Percentiles rank a stretch among this genome's conserved stretches.
These are phyloP conservation scores for Neopestalotiopsis rosae DNA, from an alignment of 2,329 filamentous ascomycete species.

Conservation along the genomic window DNA sequence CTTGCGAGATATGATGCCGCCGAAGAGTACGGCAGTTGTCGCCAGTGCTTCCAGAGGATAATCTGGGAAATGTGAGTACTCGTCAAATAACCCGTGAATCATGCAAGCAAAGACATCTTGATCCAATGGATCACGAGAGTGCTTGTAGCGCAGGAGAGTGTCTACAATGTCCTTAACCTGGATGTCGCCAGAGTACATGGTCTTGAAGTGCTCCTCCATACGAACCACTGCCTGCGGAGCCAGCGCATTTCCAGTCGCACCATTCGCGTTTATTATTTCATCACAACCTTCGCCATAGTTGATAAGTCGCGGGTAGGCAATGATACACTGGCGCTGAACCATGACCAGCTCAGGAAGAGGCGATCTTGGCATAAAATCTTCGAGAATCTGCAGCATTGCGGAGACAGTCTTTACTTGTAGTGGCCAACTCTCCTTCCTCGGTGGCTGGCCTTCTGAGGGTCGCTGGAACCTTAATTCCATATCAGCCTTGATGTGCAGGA, in stretches of 20 bases:
- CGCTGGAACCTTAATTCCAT: slow-evolving; percentile 79
- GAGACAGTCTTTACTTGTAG: slow-evolving; percentile 87
- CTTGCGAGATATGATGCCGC: slow-evolving; percentile 93
- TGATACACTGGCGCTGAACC: slow-evolving; percentile 87
- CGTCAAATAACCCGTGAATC: slow-evolving; percentile 97
- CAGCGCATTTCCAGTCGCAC: slow-evolving; percentile 79
- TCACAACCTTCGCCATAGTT: slow-evolving; percentile 95
- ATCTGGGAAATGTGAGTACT: slow-evolving; percentile 93
- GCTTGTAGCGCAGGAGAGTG: slow-evolving; percentile 85
- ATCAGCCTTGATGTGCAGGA: slow-evolving; percentile 82
- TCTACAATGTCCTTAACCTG: slow-evolving; percentile 86
- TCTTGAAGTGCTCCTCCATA: slow-evolving; percentile 98
- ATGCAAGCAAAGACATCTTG: slow-evolving; percentile 98
- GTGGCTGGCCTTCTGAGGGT: slow-evolving; percentile 64
- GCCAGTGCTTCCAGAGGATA: slow-evolving; percentile 96
- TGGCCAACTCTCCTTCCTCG: slow-evolving; percentile 68
- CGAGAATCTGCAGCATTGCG: slow-evolving; percentile 78
- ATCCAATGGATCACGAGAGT: slow-evolving; percentile 80
- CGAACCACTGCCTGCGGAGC: slow-evolving; percentile 80
- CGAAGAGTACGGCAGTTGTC: slow-evolving; percentile 94
- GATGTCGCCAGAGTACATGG: slow-evolving; percentile 93
- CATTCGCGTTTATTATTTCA: slow-evolving; percentile 87
- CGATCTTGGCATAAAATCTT: slow-evolving; percentile 68
- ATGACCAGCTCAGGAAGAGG: slow-evolving; percentile 73
- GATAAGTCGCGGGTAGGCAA: slow-evolving; percentile 90